These are phyloP conservation scores for Alternaria alternata DNA, from an alignment of 2,329 filamentous ascomycete species.

Conservation along the genomic window DNA sequence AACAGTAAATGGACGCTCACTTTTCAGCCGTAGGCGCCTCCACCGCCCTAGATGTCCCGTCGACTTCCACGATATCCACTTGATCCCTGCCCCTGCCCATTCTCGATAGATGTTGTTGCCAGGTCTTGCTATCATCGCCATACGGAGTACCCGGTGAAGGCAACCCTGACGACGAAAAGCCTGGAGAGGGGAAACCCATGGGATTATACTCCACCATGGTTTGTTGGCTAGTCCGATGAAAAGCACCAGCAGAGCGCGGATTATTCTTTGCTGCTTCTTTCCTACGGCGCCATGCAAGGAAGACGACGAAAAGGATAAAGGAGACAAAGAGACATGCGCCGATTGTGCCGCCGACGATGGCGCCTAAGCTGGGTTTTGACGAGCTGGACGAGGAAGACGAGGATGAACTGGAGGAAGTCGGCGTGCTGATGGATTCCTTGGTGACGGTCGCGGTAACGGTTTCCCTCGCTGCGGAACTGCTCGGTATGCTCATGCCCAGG, in stretches of 20 bases:
- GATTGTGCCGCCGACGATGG: conserved; percentile 46
- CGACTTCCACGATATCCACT: conserved; percentile 20
- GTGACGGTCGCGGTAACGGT: conserved; percentile 18
- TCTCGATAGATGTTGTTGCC: conserved; percentile 16
- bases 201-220: conserved; percentile 18
- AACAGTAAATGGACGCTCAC: not conserved
- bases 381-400: not conserved
- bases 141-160: not conserved
- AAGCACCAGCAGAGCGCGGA: not conserved
- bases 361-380: conserved; percentile 30
- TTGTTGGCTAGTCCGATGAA: not conserved
- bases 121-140: conserved; percentile 13
- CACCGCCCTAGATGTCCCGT: conserved; percentile 17
- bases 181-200: conserved; percentile 13
- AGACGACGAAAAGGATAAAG: conserved; percentile 30
- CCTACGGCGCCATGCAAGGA: conserved; percentile 32
- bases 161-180: not conserved
- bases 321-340: conserved; percentile 39
- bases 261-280: not conserved
- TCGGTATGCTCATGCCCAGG: conserved; percentile 6
- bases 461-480: not conserved
- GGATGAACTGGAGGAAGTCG: not conserved
- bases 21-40: conserved; percentile 14
- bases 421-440: not conserved
- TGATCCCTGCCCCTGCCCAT: conserved; percentile 5